These are phyloP conservation scores for Aspergillus quadricinctus DNA, from an alignment of 2,329 filamentous ascomycete genomes.

Conservation along the genomic window DNA sequence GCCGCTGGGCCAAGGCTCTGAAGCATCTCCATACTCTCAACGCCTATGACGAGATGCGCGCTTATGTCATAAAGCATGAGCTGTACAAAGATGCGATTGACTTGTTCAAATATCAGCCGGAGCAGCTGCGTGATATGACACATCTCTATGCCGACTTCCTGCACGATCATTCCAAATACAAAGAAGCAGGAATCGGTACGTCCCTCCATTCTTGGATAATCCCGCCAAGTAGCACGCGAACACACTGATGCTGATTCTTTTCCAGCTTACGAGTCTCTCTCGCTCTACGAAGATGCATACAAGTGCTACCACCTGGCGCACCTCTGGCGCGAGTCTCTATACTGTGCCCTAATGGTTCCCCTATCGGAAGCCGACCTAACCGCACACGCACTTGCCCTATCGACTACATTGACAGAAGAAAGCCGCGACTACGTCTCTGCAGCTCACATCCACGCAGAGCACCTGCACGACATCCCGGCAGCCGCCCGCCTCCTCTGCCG, in stretches of 20 bases:
- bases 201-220: not conserved
- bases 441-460: slow-evolving; percentile 74
- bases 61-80: slow-evolving; percentile 72
- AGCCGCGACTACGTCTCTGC: slow-evolving; percentile 78
- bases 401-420: slow-evolving; percentile 70
- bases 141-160: slow-evolving; percentile 75
- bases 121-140: slow-evolving; percentile 64
- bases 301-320: slow-evolving; percentile 79
- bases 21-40: slow-evolving; percentile 68
- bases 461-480: slow-evolving; percentile 66
- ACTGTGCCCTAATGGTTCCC: slow-evolving; percentile 66
- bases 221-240: not conserved
- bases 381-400: slow-evolving; percentile 68
- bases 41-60: slow-evolving; percentile 70
- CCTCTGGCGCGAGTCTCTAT: slow-evolving; percentile 87
- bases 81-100: slow-evolving; percentile 75
- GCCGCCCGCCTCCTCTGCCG: slow-evolving; percentile 79
- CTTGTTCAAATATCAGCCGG: slow-evolving; percentile 76
- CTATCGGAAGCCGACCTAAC: slow-evolving; percentile 57
- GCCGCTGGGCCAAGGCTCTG: slow-evolving; percentile 71
- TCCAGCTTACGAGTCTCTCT: slow-evolving; percentile 75
- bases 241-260: slow-evolving; percentile 4
- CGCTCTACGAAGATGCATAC: slow-evolving; percentile 68
- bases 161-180: slow-evolving; percentile 68
- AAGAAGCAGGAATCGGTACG: slow-evolving; percentile 71